Evolutionary conservation across 129 eudicot genomes (phyloP), one percentile per base, ranked within the genome.

Genomic region (Pseudognaphalium luteoalbum): DNA sequence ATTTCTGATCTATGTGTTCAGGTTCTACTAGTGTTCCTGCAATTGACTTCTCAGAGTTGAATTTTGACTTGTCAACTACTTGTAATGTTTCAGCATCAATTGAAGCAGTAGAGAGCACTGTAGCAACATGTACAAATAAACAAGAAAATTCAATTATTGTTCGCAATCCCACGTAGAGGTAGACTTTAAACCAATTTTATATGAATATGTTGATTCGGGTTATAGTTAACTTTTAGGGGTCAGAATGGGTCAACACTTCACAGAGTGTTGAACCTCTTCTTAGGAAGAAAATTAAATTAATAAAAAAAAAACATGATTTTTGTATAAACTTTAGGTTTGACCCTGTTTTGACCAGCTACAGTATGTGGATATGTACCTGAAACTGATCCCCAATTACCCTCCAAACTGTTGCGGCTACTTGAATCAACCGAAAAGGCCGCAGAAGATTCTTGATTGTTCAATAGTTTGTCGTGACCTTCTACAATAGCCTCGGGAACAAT

Each of bases 301-400:
- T 14, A 1, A 35, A 6, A 35, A 56, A n/a, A 57, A 17, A 57
- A n/a, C 4, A 19, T n/a, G n/a, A 5, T 57, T 57, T 57, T 19
- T 19, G 62, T n/a, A 19, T 17, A 25, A 0, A 25, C 22, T 60
- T 22, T 12, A 52, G 19, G 25, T 22, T 44, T 16, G 10, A 44
- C 73, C 21, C 25, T 1, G 4, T 28, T 15, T 14, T n/a, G 16
- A 28, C 15, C 20, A 22, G 44, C 54, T 35, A 69, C 76, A 69
- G 42, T 4, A 12, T 41, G 14, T 6, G 32, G 29, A 59, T 73
- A 35, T 61, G 57, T 85, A 93, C 98, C 96, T 88, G 94, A 85
- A 77, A 86, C 85, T 1, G 96, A 93, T 54, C 92, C 90, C 90
- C 88, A 85, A 86, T 86, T 86, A 73, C 74, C 92, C 47, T 90